phyloP scores from a whole-genome alignment of 257 asterid genomes.

The Solanum sejunctum region DNA sequence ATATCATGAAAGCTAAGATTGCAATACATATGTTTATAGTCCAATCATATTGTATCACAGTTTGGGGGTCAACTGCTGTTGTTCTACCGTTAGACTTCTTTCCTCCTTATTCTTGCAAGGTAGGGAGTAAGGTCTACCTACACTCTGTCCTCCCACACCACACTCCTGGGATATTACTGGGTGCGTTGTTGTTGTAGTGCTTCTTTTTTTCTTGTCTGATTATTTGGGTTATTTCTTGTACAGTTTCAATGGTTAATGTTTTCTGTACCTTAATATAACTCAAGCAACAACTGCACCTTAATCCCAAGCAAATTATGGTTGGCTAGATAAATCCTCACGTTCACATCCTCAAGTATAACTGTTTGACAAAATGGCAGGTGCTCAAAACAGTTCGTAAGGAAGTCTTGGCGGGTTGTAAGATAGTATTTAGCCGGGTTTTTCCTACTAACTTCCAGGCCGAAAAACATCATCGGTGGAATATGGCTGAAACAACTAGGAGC shows the following conservation, averaged over 20 bases:
- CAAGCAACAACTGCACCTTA: background rate
- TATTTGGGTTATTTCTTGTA: background rate
- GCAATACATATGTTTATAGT: too few relatives aligned
- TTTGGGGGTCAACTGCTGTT: too few relatives aligned
- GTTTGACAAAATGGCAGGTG: conserved; percentile 16
- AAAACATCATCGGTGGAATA: conserved; percentile 49
- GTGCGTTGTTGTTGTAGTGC: too few relatives aligned
- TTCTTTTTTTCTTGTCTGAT: background rate
- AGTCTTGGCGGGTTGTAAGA: conserved; percentile 42
- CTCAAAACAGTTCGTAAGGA: conserved; percentile 43
- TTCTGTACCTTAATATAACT: background rate
- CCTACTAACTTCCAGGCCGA: conserved; percentile 35
- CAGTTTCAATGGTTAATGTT: background rate
- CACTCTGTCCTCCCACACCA: too few relatives aligned
- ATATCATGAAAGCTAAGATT: too few relatives aligned
- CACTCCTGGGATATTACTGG: too few relatives aligned
- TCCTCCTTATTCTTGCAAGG: too few relatives aligned
- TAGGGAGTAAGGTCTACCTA: too few relatives aligned
- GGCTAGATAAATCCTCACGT: background rate
- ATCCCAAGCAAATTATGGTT: background rate
- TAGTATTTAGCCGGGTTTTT: conserved; percentile 45
- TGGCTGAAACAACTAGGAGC: conserved; percentile 68
- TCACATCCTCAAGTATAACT: background rate
- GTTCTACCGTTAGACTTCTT: background rate
- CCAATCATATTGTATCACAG: too few relatives aligned